Conservation (phyloP, 768 basidiomycete species). For the Tremella fuciformis region DNA sequence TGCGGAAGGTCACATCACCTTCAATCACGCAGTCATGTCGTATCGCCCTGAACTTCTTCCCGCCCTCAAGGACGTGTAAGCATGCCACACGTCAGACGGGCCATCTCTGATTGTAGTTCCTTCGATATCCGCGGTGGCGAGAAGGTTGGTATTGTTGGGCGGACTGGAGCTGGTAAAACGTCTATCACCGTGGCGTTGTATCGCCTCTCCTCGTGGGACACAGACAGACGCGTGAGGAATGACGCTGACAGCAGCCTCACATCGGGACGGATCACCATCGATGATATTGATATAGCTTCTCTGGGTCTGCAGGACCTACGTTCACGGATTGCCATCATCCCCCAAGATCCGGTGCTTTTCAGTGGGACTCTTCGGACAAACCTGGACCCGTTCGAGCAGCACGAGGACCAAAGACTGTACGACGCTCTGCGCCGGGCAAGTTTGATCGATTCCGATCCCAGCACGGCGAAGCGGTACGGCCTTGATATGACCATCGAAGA, state of each 20-base stretch:
- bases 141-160: slow-evolving; percentile 87
- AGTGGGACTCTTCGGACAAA: slow-evolving; percentile 64
- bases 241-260: slow-evolving; percentile 51
- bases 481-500: slow-evolving; percentile 79
- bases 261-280: slow-evolving; percentile 71
- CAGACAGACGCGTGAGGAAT: background rate
- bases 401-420: slow-evolving; percentile 68
- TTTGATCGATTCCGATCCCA: slow-evolving; percentile 56
- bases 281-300: slow-evolving; percentile 73
- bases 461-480: slow-evolving; percentile 58
- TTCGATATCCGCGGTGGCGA: slow-evolving; percentile 71
- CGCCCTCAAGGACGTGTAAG: slow-evolving; percentile 69
- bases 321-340: slow-evolving; percentile 42
- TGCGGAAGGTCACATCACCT: slow-evolving; percentile 63
- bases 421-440: slow-evolving; percentile 79
- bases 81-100: background rate
- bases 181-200: slow-evolving; percentile 82
- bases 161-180: slow-evolving; percentile 83
- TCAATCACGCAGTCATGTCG: slow-evolving; percentile 70
- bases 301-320: slow-evolving; percentile 65
- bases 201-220: slow-evolving; percentile 54
- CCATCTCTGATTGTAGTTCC: slow-evolving; percentile 41
- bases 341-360: slow-evolving; percentile 46
- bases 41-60: slow-evolving; percentile 80
- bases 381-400: slow-evolving; percentile 78